These are phyloP conservation scores for Agapanthus africanus DNA, from an alignment of 106 monocot species.

Conservation along the genomic window DNA sequence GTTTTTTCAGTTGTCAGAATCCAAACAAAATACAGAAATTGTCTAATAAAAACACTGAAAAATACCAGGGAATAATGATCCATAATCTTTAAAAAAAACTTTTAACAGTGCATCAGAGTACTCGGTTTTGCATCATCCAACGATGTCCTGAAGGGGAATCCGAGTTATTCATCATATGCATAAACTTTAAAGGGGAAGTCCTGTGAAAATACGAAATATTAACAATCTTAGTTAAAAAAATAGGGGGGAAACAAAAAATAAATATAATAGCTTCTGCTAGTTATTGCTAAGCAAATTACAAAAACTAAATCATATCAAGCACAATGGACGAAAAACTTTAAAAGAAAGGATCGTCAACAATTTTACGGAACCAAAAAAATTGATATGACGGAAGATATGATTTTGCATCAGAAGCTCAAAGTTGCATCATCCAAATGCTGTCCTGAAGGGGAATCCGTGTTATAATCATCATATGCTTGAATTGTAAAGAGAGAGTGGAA, in stretches of 20 bases:
- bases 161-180: constrained; percentile 17
- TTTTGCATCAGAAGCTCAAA: constrained; percentile 12
- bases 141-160: constrained; percentile 12
- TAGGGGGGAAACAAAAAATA: too few relatives aligned
- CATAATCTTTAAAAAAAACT: too few relatives aligned
- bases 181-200: background rate
- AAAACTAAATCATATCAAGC: too few relatives aligned
- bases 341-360: background rate
- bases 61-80: too few relatives aligned
- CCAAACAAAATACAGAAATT: too few relatives aligned
- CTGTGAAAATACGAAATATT: background rate
- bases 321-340: too few relatives aligned
- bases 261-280: too few relatives aligned
- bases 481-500: too few relatives aligned
- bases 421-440: constrained; percentile 15
- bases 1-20: too few relatives aligned
- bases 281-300: too few relatives aligned
- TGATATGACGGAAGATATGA: background rate
- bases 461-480: constrained; percentile 11
- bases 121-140: constrained; percentile 20
- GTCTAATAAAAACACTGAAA: too few relatives aligned
- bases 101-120: constrained; percentile 7
- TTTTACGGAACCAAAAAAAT: background rate
- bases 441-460: constrained; percentile 16
- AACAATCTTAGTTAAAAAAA: background rate